Evolutionary conservation across 2,329 filamentous ascomycete genomes (phyloP).

Genomic region (Incumbomyces delicatus): DNA sequence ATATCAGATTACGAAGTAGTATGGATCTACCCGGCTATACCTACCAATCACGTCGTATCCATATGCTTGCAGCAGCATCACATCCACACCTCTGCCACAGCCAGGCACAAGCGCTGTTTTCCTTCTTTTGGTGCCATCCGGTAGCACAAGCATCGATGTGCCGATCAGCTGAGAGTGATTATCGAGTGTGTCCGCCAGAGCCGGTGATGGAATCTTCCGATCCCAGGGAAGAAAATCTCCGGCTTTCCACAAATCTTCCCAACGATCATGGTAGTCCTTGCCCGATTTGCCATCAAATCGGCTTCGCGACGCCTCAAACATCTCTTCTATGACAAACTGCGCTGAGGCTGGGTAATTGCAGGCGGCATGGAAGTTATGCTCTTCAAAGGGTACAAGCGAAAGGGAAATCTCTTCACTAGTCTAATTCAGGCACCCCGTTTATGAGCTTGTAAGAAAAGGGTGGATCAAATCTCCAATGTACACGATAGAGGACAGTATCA

Average conservation of each 20-base stretch:
- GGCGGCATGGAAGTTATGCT: background rate
- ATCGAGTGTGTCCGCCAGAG: conserved; percentile 45
- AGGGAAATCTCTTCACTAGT: background rate
- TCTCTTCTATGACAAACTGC: conserved; percentile 12
- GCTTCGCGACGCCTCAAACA: conserved; percentile 14
- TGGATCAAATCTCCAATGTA: background rate
- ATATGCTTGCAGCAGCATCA: conserved; percentile 60
- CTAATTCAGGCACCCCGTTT: background rate
- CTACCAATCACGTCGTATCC: conserved; percentile 66
- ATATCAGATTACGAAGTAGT: too few species aligned
- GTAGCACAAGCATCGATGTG: conserved; percentile 22
- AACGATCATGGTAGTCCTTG: conserved; percentile 36
- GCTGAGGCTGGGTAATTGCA: conserved; percentile 1
- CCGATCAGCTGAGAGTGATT: conserved; percentile 30
- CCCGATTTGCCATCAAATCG: conserved; percentile 36
- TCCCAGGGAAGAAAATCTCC: conserved; percentile 50
- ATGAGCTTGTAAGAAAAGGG: too few species aligned
- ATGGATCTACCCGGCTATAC: too few species aligned
- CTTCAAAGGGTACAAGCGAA: background rate
- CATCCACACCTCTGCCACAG: conserved; percentile 75
- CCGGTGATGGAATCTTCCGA: conserved; percentile 47
- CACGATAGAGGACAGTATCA: too few species aligned
- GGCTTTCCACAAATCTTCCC: conserved; percentile 48
- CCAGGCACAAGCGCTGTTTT: conserved; percentile 65
- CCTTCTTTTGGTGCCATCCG: conserved; percentile 29